Evolutionary conservation across 2,329 filamentous ascomycete species (phyloP).

Genomic region (Arthrinium puccinioides): DNA sequence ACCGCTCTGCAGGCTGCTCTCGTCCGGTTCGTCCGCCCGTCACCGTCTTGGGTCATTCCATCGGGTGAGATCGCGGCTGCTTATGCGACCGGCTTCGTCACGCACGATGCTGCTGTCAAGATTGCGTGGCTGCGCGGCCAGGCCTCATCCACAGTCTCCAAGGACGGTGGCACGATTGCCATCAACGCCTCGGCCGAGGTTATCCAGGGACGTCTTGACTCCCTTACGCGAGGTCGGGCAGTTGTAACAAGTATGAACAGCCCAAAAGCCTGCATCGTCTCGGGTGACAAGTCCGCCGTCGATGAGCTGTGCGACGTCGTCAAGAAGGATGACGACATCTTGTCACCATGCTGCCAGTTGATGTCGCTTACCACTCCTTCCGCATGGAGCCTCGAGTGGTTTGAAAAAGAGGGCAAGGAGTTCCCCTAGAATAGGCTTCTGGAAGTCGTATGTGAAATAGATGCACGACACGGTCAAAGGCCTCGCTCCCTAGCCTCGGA

Average conservation of each 20-base stretch:
- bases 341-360: conserved; percentile 27
- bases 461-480: conserved; percentile 2
- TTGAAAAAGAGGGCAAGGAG: not conserved
- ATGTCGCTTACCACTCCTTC: conserved; percentile 35
- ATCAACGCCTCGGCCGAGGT: conserved; percentile 25
- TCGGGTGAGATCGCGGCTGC: conserved; percentile 40
- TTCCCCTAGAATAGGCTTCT: not conserved
- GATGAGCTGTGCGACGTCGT: conserved; percentile 23
- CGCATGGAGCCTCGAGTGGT: conserved; percentile 27
- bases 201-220: conserved; percentile 18
- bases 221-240: conserved; percentile 10
- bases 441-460: conserved; percentile 1
- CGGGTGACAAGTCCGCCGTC: conserved; percentile 22
- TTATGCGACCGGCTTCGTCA: conserved; percentile 29
- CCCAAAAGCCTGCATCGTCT: conserved; percentile 34
- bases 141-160: conserved; percentile 18
- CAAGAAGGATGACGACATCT: conserved; percentile 25
- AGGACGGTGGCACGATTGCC: conserved; percentile 33
- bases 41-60: conserved; percentile 36
- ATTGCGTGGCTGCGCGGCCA: conserved; percentile 34
- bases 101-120: conserved; percentile 29
- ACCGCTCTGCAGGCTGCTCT: conserved; percentile 35
- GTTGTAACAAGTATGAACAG: conserved; percentile 38
- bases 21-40: conserved; percentile 29
- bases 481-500: not conserved